Base-by-base conservation (phyloP, 23 red algal species). In the Gracilaria vermiculophylla region DNA sequence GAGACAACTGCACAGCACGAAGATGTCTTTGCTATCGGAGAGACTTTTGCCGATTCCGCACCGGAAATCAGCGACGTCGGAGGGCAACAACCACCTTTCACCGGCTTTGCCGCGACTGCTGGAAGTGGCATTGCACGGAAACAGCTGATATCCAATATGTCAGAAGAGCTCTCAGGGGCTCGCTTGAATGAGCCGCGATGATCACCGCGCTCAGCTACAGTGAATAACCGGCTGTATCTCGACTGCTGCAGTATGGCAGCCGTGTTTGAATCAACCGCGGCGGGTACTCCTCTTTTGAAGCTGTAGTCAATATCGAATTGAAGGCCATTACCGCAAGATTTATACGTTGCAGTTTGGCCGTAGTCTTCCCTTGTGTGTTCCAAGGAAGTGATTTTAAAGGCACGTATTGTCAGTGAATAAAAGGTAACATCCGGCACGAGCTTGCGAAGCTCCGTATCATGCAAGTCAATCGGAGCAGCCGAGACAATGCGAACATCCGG, bases 281-380 rank as follows among this genome's bases (percentile, higher is more conserved):
- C 35, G 11, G 80, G 48, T 45, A 48, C 55, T 15, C 55, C 92
- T 21, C 72, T 83, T 31, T 52, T 61, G 53, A 98, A 95, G 53
- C 21, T 42, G 65, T 77, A 47, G 25, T 85, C 82, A 31, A 62
- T 73, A 54, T 98, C 96, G 36, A 94, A 73, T 47, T 52, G 92
- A 24, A 92, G 62, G 10, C 32, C 54, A 31, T 86, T 73, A n/a
- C 64, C 87, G 55, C 69, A 74, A 1, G 72, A 80, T 5, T 67
- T 80, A 76, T 93, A 98, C 3, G 79, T 91, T 6, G 92, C 96
- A 24, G 29, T 73, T 72, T 98, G 92, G 40, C 87, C 92, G 52
- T 98, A 98, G 37, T 98, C 92, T 53, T 98, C 96, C 1, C 83
- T 52, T 17, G 43, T 41, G 6, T 20, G 44, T 56, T 98, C 96